phyloP scores from a whole-genome alignment of 129 eudicot species.

The Kitagawia praeruptora region DNA sequence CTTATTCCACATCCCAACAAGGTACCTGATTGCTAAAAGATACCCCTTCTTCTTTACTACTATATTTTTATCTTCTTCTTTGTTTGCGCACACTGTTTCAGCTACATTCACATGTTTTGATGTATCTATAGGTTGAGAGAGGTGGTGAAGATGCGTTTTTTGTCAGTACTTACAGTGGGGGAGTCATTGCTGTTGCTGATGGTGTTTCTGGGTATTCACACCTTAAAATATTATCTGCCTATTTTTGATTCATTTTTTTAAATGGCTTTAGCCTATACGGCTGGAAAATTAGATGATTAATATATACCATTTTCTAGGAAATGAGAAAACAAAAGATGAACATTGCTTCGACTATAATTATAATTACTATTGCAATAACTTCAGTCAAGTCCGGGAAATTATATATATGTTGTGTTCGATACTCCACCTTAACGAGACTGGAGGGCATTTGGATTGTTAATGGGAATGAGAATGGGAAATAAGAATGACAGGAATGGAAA shows the following conservation, averaged over 20 bases:
- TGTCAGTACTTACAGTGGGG: slow-evolving; percentile 59
- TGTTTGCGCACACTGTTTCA: neutral
- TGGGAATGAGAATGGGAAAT: too few species aligned
- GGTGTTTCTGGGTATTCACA: slow-evolving; percentile 81
- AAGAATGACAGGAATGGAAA: too few species aligned
- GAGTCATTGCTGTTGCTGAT: slow-evolving; percentile 87
- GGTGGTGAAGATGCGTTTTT: slow-evolving; percentile 98
- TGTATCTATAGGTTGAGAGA: slow-evolving; percentile 45
- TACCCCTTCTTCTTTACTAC: too few species aligned
- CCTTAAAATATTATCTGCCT: neutral
- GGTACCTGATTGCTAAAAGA: slow-evolving; percentile 24
- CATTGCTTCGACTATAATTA: too few species aligned
- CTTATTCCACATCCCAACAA: slow-evolving; percentile 83
- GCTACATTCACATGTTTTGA: neutral
- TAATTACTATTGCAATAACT: neutral
- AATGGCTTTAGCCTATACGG: neutral
- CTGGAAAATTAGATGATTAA: neutral
- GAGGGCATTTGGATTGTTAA: neutral
- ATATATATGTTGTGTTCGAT: neutral
- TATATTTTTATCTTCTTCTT: neutral
- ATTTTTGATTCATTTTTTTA: neutral
- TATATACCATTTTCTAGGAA: neutral
- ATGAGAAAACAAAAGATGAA: neutral
- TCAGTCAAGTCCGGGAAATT: neutral
- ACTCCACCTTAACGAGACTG: neutral